Conservation (phyloP, 768 basidiomycete genomes). For the Melanogaster broomeanus region DNA sequence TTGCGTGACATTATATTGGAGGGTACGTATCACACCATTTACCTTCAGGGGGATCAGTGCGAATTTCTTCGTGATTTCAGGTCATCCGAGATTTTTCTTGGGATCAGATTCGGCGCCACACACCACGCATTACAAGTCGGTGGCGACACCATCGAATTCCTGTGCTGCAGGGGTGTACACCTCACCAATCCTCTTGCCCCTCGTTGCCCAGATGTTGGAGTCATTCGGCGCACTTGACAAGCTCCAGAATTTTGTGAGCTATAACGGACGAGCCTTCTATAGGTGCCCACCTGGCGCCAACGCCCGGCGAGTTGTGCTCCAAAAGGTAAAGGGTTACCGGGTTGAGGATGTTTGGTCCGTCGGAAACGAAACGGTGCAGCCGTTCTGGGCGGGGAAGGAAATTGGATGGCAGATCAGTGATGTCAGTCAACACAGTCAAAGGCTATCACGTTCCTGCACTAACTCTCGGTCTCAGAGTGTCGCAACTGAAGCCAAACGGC, state of each 20-base stretch:
- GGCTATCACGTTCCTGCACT: background rate
- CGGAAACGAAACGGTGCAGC: conserved; percentile 58
- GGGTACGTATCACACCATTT: conserved; percentile 44
- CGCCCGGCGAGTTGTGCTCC: conserved; percentile 44
- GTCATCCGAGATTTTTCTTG: conserved; percentile 94
- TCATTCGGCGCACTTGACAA: conserved; percentile 84
- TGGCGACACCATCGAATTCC: conserved; percentile 62
- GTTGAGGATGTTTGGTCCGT: conserved; percentile 51
- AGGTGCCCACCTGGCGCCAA: conserved; percentile 32
- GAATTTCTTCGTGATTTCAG: conserved; percentile 35
- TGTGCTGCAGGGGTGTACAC: conserved; percentile 99
- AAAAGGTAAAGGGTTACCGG: conserved; percentile 37
- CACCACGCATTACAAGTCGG: conserved; percentile 65
- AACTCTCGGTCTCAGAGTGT: background rate
- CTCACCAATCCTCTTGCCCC: conserved; percentile 85
- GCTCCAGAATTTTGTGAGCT: conserved; percentile 78
- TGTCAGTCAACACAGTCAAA: conserved; percentile 11
- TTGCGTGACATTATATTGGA: conserved; percentile 74
- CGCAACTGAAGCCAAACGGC: background rate
- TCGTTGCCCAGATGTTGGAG: conserved; percentile 86
- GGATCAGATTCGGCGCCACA: conserved; percentile 98
- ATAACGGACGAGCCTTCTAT: conserved; percentile 83
- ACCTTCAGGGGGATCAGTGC: background rate
- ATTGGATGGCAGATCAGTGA: conserved; percentile 67
- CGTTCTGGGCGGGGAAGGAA: conserved; percentile 87